A percentile compares a stretch with the other conserved stretches of the same genome.
Conservation (phyloP, 2,329 filamentous ascomycete genomes). For the Ophiocordyceps camponoti-leonardi region DNA sequence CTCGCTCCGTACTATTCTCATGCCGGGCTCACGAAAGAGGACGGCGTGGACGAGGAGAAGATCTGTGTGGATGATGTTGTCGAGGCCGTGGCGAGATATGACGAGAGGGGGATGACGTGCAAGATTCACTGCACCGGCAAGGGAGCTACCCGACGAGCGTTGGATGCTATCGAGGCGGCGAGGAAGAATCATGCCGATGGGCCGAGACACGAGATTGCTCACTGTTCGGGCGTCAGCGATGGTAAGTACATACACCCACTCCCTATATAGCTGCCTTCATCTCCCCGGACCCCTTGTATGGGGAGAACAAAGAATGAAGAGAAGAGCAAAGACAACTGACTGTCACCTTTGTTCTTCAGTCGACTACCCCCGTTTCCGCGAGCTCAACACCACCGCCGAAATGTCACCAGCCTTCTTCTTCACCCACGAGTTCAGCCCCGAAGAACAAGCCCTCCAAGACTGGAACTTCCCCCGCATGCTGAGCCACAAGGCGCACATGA, state of each 20-base stretch:
- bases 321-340: too few relatives aligned
- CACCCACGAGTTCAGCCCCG: background rate
- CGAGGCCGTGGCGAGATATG: background rate
- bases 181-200: background rate
- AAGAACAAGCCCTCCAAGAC: background rate
- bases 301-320: too few relatives aligned
- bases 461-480: background rate
- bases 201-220: background rate
- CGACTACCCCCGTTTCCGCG: background rate
- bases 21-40: background rate
- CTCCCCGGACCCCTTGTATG: too few relatives aligned
- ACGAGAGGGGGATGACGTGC: constrained; percentile 1
- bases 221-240: background rate
- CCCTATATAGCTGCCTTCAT: too few relatives aligned
- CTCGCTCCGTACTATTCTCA: background rate
- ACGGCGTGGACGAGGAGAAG: background rate
- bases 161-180: constrained; percentile 1
- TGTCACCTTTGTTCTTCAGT: too few relatives aligned
- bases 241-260: background rate
- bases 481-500: background rate
- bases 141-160: background rate
- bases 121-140: constrained; percentile 1
- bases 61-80: constrained; percentile 1
- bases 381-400: constrained; percentile 1
- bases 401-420: constrained; percentile 1